Evolutionary conservation across 305 asterid genomes (phyloP).

Genomic region (Rubia tinctorum): DNA sequence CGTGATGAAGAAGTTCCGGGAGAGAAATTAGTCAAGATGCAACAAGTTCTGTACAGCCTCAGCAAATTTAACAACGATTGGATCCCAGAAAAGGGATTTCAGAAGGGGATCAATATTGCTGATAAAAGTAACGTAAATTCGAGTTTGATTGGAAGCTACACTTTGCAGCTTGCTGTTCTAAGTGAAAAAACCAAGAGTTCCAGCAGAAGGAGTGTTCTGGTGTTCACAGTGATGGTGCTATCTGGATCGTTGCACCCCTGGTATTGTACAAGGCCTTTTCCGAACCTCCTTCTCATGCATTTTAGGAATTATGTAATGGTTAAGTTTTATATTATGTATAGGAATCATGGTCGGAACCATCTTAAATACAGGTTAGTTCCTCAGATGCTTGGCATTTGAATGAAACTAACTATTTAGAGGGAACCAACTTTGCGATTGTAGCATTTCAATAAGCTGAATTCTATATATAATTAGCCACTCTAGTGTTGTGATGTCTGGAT

Average conservation of each 20-base stretch:
- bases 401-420: background rate
- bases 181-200: conserved; percentile 15
- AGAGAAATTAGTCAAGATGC: conserved; percentile 17
- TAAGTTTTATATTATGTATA: conserved; percentile 4
- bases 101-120: background rate
- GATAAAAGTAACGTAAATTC: conserved; percentile 12
- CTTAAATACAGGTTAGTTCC: background rate
- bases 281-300: conserved; percentile 10
- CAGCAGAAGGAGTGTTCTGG: conserved; percentile 18
- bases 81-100: background rate
- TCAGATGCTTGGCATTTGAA: conserved; percentile 10
- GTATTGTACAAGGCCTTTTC: conserved; percentile 11
- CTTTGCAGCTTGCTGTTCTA: conserved; percentile 23
- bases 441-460: no score
- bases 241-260: conserved; percentile 11
- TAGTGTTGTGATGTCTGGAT: no score
- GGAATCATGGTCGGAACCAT: background rate
- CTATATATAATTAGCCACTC: no score
- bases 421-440: no score
- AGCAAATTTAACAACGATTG: background rate
- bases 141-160: conserved; percentile 20
- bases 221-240: conserved; percentile 1
- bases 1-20: conserved; percentile 12
- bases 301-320: conserved; percentile 12
- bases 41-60: background rate